Evolutionary conservation across 371 early-diverging fungal genomes (phyloP), one percentile per base, ranked within the genome.

Genomic region (Funneliformis caledonium): DNA sequence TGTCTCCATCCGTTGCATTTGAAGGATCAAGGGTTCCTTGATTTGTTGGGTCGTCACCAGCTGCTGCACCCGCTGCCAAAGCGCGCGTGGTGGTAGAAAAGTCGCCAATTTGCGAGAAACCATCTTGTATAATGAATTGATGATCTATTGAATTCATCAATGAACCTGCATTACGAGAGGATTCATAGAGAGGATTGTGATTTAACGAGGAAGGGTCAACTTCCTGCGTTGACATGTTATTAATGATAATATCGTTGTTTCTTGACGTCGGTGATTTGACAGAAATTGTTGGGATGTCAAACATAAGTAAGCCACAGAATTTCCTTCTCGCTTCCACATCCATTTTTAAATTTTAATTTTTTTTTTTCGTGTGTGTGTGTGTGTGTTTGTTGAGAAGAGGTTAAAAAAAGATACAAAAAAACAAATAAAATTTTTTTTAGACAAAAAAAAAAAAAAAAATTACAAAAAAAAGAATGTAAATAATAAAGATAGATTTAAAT

Each of bases 231-330:
- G 60, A 60, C 43, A 22, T 56, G 0, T 56, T 69, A 43, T 50
- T 72, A 45, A 43, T 56, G 72, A 31, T 26, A 26, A 75, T 37
- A 22, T 69, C 52, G 31, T 79, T 79, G 80, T 72, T 70, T 33
- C 42, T 78, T 52, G 78, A 64, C 56, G 33, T 76, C 42, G 10
- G 26, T 4, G 52, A 50, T 45, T 14, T 76, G 4, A 2, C 43
- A 5, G 76, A 22, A 14, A 76, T 52, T 1, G 64, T 62, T 12
- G 79, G 65, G 8, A 45, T 37, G 43, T 78, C 78, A 52, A 78
- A 78, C 79, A 78, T 78, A 4, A 78, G 22, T 8, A 78, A 70
- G 31, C 69, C 59, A 59, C 79, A 78, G 69, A n/a, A 69, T 47
- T 64, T 76, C 48, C 65, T 76, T 47, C 45, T 76, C 2, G 64